Conservation (phyloP, 2,329 filamentous ascomycete species). For the Hypoxylon sp. region DNA sequence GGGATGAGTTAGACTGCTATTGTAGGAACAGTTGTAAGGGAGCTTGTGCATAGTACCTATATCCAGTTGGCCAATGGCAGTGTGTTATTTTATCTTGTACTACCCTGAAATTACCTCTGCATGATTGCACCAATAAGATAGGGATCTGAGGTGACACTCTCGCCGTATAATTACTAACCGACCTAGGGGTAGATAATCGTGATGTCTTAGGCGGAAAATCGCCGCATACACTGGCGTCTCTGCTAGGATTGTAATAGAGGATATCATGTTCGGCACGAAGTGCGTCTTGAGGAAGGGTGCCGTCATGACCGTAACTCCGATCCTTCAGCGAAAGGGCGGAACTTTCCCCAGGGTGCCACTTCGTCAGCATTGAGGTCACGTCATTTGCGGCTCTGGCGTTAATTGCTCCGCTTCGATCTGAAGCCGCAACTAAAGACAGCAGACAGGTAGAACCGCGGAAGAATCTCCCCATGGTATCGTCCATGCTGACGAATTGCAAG, state of each 20-base stretch:
- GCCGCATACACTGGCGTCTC: constrained; percentile 25
- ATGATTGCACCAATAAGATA: not conserved
- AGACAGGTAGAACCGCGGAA: constrained; percentile 38
- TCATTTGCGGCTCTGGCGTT: constrained; percentile 33
- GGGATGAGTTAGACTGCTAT: constrained; percentile 28
- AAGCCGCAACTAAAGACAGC: constrained; percentile 18
- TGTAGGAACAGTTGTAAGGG: constrained; percentile 6
- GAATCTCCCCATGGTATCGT: constrained; percentile 38
- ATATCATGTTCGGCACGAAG: constrained; percentile 35
- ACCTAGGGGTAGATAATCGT: not conserved
- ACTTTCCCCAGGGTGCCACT: constrained; percentile 40
- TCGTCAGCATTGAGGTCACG: constrained; percentile 41
- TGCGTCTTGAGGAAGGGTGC: constrained; percentile 45
- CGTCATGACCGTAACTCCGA: constrained; percentile 33
- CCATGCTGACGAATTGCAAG: constrained; percentile 23
- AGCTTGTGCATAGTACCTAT: not conserved
- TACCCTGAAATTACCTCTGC: not conserved
- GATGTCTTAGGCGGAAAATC: not conserved
- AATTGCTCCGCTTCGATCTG: constrained; percentile 37
- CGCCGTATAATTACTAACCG: not conserved
- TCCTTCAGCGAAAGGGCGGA: constrained; percentile 37
- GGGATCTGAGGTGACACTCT: not conserved
- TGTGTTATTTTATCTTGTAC: not conserved
- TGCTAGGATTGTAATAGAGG: constrained; percentile 30
- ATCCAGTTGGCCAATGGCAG: not conserved